Evolutionary conservation across 441 rosid genomes (phyloP).

Genomic region (Syzygium malaccense): DNA sequence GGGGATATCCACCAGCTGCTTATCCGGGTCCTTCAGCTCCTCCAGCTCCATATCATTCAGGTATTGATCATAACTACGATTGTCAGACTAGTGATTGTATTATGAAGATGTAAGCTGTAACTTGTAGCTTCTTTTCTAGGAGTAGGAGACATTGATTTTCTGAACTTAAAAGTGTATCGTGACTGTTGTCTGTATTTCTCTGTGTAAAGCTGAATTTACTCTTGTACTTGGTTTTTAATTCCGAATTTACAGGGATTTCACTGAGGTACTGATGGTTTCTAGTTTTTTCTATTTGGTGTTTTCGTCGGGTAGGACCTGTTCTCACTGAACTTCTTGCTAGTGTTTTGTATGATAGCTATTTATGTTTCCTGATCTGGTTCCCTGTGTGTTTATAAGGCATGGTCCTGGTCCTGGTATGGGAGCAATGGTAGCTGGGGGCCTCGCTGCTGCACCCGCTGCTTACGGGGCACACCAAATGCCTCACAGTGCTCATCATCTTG

Average conservation of each 20-base stretch:
- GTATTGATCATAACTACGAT: neutral
- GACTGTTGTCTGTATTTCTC: neutral
- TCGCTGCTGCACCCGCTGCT: slow-evolving; percentile 59
- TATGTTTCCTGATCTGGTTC: neutral
- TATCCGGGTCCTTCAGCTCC: slow-evolving; percentile 22
- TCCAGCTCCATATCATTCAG: neutral
- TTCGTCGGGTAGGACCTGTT: neutral
- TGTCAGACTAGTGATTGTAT: neutral
- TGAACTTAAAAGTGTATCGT: neutral
- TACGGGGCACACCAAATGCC: slow-evolving; percentile 64
- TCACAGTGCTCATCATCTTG: slow-evolving; percentile 28
- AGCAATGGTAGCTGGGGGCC: slow-evolving; percentile 63
- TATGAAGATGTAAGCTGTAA: neutral
- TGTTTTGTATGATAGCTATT: neutral
- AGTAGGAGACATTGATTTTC: neutral
- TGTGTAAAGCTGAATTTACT: neutral
- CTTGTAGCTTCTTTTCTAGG: neutral
- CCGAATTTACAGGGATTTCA: neutral
- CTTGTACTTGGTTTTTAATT: neutral
- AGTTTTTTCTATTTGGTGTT: neutral
- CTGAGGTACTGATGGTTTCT: neutral
- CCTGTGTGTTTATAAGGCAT: neutral
- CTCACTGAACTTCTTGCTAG: neutral
- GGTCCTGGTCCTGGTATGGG: slow-evolving; percentile 45
- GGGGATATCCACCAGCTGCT: slow-evolving; percentile 39